A percentile compares a stretch with the other conserved stretches of the same genome.
Conservation (phyloP, 2,329 filamentous ascomycete genomes). For the Podosphaera fusca region DNA sequence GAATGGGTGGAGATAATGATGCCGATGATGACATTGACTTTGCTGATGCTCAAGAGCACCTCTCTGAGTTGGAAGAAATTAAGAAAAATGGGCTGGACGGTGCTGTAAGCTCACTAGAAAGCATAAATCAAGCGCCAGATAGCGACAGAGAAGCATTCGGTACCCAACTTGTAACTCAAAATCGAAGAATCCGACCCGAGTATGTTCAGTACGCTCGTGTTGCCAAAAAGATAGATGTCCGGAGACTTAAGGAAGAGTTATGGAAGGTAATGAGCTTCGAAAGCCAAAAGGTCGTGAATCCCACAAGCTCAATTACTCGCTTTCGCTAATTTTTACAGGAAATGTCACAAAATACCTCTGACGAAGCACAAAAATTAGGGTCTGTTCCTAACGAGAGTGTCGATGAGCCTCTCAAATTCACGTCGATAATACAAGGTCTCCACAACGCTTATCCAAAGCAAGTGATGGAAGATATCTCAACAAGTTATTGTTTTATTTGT, state of each 20-base stretch:
- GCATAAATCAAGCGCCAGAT: conserved; percentile 21
- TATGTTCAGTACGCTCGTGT: conserved; percentile 49
- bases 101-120: conserved; percentile 26
- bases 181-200: conserved; percentile 36
- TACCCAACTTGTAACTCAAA: conserved; percentile 44
- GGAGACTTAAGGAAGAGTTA: conserved; percentile 44
- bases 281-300: conserved; percentile 6
- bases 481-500: conserved; percentile 77
- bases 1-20: conserved; percentile 35
- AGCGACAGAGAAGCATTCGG: conserved; percentile 27
- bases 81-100: conserved; percentile 21
- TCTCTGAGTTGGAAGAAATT: conserved; percentile 30
- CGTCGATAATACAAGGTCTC: conserved; percentile 71
- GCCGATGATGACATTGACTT: conserved; percentile 45
- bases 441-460: conserved; percentile 68
- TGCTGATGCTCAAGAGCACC: conserved; percentile 58
- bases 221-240: conserved; percentile 48
- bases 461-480: conserved; percentile 83
- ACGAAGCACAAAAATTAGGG: not conserved
- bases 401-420: conserved; percentile 50
- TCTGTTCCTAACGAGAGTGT: too few relatives aligned
- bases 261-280: conserved; percentile 44
- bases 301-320: not conserved
- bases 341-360: not conserved
- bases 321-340: not conserved